Base-by-base conservation (phyloP, 2,329 filamentous ascomycete species). In the Penicillium sp. region DNA sequence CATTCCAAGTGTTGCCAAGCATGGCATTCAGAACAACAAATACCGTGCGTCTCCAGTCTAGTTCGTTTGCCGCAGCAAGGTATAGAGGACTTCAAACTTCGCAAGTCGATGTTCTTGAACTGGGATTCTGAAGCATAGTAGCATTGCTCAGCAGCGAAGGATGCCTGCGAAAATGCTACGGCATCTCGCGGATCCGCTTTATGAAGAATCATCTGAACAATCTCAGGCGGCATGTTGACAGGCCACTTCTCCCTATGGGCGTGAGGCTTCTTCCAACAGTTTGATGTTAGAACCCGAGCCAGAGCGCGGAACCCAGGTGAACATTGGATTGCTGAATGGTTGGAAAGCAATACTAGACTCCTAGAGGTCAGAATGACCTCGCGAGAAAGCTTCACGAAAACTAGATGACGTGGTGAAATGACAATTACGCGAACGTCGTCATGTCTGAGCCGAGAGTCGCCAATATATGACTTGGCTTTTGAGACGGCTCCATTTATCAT, bases 261-360 rank as follows among this genome's bases (percentile, higher is more conserved):
- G 2, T 21, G 39, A n/a, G 48, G 39, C 44, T 50, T 53, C 45
- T 58, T 63, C 63, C 65, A 67, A 48, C 63, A 59, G 14, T 53
- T 32, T 4, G 65, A 66, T 5, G 64, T 56, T 22, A 69, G 34
- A 45, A 68, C 43, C 11, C 53, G 55, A 38, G 44, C 38, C 16
- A 70, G 55, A 29, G 53, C 48, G 31, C 58, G 65, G 48, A 68
- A 67, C 2, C 63, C 62, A 41, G 62, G 60, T 8, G 65, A 67
- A 49, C 60, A 65, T 52, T 59, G 52, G 7, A n/a, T 27, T 51
- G 62, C 62, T 21, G 66, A 67, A 1, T 1, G 24, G 29, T 63
- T 61, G 11, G 48, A 38, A 40, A 67, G 46, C n/a, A 66, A 46
- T 41, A 41, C 44, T 10, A 66, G 16, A 27, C 40, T 42, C 22